phyloP scores from a whole-genome alignment of 2,329 filamentous ascomycete species.

The Fusarium oxysporum region DNA sequence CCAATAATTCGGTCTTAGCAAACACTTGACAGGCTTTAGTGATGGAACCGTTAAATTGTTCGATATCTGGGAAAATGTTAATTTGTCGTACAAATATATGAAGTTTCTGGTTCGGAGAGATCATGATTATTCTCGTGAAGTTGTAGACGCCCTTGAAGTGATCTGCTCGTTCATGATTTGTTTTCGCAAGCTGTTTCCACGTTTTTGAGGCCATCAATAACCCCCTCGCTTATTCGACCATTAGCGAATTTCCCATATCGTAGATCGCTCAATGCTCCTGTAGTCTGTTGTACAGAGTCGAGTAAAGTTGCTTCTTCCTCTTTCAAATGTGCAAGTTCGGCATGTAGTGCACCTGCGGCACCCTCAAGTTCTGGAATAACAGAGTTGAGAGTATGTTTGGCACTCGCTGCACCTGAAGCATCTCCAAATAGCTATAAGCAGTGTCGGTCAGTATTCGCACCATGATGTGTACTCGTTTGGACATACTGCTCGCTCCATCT shows the following conservation, averaged over 20 bases:
- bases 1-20: conserved; percentile 28
- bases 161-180: conserved; percentile 51
- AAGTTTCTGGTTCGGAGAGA: conserved; percentile 21
- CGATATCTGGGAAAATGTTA: conserved; percentile 26
- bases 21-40: conserved; percentile 8
- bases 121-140: conserved; percentile 31
- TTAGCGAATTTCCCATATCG: conserved; percentile 82
- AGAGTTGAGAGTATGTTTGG: conserved; percentile 70
- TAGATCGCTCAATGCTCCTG: conserved; percentile 83
- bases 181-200: conserved; percentile 70
- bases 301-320: conserved; percentile 71
- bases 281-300: conserved; percentile 70
- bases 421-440: conserved; percentile 67
- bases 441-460: background rate
- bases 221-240: conserved; percentile 70
- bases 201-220: conserved; percentile 71
- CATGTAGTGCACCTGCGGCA: conserved; percentile 73
- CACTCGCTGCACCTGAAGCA: conserved; percentile 56
- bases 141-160: conserved; percentile 29
- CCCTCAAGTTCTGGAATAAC: conserved; percentile 77
- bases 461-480: background rate
- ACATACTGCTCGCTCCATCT: conserved; percentile 69
- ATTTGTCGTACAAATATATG: conserved; percentile 25
- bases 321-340: conserved; percentile 74
- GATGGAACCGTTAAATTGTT: conserved; percentile 16